Percentiles rank a stretch among this genome's conserved stretches.
Conservation (phyloP, 805 yeast species). For the Cyberlindnera lachancei region DNA sequence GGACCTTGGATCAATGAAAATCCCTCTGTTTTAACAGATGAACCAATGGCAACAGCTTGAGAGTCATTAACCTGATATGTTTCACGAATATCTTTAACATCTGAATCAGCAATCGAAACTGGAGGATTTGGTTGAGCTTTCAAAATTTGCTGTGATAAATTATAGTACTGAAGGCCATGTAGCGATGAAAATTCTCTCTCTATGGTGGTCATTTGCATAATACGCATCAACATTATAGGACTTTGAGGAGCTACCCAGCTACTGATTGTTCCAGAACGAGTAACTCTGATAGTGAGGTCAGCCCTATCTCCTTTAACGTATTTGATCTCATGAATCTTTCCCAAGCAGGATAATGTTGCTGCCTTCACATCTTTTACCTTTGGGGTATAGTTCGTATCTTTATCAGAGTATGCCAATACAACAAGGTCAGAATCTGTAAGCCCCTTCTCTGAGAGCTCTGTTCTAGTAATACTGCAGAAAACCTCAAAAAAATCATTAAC, state of each 20-base stretch:
- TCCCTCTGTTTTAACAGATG: slow-evolving; percentile 61
- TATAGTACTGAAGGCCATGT: slow-evolving; percentile 76
- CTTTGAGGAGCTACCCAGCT: slow-evolving; percentile 54
- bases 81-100: slow-evolving; percentile 35
- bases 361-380: slow-evolving; percentile 28
- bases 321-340: slow-evolving; percentile 71
- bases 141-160: slow-evolving; percentile 59
- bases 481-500: slow-evolving; percentile 87
- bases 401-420: slow-evolving; percentile 42
- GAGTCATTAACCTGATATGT: slow-evolving; percentile 69
- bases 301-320: slow-evolving; percentile 53
- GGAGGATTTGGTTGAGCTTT: slow-evolving; percentile 54
- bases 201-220: slow-evolving; percentile 83
- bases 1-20: slow-evolving; percentile 96
- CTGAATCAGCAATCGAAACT: slow-evolving; percentile 23
- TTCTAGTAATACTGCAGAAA: slow-evolving; percentile 59
- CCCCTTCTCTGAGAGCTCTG: slow-evolving; percentile 41
- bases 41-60: slow-evolving; percentile 84
- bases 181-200: slow-evolving; percentile 90
- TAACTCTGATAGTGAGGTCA: slow-evolving; percentile 70
- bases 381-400: slow-evolving; percentile 17
- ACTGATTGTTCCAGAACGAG: slow-evolving; percentile 37
- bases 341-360: slow-evolving; percentile 54
- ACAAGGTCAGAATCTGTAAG: slow-evolving; percentile 72
- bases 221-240: slow-evolving; percentile 58